A percentile compares a stretch with the other conserved stretches of the same genome.
phyloP scores from a whole-genome alignment of 1,284 basidiomycete genomes.

The Marasmius tenuissimus region DNA sequence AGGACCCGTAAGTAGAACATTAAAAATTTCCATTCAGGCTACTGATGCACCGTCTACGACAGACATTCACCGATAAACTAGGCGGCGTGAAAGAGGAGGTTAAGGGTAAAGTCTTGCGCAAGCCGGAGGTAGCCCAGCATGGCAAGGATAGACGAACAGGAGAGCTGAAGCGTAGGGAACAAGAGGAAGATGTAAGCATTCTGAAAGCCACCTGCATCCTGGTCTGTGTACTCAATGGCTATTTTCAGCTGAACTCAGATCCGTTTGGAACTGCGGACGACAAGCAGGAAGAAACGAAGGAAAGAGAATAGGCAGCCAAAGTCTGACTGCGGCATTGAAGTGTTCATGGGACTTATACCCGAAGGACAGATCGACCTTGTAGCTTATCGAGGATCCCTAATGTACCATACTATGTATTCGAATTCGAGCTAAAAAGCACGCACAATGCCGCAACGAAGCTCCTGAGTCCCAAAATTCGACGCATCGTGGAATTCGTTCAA shows the following conservation, averaged over 20 bases:
- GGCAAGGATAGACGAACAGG: constrained; percentile 50
- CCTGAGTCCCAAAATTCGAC: no score
- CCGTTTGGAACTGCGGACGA: constrained; percentile 11
- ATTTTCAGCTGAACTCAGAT: not conserved
- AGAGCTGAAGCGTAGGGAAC: constrained; percentile 44
- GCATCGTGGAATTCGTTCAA: no score
- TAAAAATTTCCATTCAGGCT: not conserved
- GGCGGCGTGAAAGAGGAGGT: constrained; percentile 50
- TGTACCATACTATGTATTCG: no score
- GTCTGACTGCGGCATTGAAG: not conserved
- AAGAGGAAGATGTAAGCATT: constrained; percentile 34
- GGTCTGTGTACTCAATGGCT: not conserved
- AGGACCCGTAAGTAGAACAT: constrained; percentile 16
- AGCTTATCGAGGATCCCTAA: no score
- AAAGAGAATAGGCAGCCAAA: not conserved
- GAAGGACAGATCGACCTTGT: no score
- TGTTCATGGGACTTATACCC: not conserved
- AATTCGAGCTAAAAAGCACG: no score
- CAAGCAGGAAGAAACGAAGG: not conserved
- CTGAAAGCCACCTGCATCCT: not conserved
- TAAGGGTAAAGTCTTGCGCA: constrained; percentile 47
- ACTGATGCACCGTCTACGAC: not conserved
- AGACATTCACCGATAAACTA: constrained; percentile 50
- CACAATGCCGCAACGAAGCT: no score
- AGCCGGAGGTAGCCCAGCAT: constrained; percentile 44